A percentile compares a stretch with the other conserved stretches of the same genome.
phyloP scores from a whole-genome alignment of 1,284 basidiomycete species.

The Pseudozyma pruni region DNA sequence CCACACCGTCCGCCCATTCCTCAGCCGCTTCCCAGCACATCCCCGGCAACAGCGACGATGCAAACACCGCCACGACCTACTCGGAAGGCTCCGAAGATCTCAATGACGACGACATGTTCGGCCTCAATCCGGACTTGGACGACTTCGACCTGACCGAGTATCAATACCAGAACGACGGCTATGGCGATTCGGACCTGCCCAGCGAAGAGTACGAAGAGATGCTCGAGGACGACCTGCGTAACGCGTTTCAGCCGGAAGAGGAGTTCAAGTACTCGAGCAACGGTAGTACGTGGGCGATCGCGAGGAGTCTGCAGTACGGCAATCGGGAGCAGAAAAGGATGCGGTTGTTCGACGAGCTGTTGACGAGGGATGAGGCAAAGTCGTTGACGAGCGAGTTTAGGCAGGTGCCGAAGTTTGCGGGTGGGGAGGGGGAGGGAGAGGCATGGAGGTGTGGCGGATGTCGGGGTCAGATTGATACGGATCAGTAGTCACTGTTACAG shows the following conservation, averaged over 20 bases:
- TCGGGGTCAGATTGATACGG: constrained; percentile 10
- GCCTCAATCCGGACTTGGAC: not conserved
- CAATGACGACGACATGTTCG: not conserved
- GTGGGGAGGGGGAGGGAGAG: not conserved
- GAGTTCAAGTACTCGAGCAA: not conserved
- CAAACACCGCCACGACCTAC: not conserved
- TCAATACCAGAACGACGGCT: constrained; percentile 10
- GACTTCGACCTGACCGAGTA: not conserved
- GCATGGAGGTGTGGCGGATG: constrained; percentile 11
- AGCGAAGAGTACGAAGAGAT: not conserved
- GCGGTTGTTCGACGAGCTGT: constrained; percentile 20
- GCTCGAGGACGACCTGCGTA: not conserved
- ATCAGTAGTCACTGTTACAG: too few species aligned
- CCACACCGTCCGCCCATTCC: constrained; percentile 1
- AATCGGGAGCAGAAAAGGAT: constrained; percentile 3
- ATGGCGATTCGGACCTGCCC: not conserved
- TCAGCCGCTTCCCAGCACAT: too few species aligned
- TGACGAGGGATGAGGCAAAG: constrained; percentile 18
- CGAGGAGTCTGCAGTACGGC: not conserved
- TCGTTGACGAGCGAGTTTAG: constrained; percentile 16
- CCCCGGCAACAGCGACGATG: not conserved
- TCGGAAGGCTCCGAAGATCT: not conserved
- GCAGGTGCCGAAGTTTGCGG: constrained; percentile 11
- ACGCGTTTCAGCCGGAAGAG: not conserved
- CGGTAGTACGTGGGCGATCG: constrained; percentile 1